Evolutionary conservation across 108 stramenopile genomes (phyloP).

Genomic region (Conticribra guillardii): DNA sequence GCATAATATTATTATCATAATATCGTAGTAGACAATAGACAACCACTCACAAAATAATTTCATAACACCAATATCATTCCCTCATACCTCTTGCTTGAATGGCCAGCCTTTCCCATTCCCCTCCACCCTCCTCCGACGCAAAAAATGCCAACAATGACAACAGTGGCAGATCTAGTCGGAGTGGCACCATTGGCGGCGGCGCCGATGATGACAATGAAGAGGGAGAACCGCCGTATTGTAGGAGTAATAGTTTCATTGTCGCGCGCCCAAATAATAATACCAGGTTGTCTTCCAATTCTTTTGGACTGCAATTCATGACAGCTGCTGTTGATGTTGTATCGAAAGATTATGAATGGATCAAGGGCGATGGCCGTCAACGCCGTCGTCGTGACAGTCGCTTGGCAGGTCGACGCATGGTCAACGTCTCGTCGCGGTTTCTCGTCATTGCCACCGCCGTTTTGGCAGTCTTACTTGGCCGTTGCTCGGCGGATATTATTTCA

Average conservation of each 20-base stretch:
- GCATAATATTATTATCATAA: neutral
- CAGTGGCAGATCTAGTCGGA: neutral
- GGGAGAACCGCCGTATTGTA: too few relatives aligned
- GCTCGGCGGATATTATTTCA: neutral
- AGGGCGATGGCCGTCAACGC: neutral
- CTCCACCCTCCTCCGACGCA: neutral
- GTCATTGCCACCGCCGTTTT: neutral
- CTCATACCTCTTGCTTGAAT: too few relatives aligned
- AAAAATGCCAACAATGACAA: neutral
- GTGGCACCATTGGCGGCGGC: neutral
- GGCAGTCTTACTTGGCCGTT: neutral
- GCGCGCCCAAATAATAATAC: neutral
- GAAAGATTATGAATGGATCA: too few relatives aligned
- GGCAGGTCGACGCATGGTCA: neutral
- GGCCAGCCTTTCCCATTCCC: neutral
- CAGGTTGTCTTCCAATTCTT: neutral
- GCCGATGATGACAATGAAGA: neutral
- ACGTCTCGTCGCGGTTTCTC: neutral
- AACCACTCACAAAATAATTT: neutral
- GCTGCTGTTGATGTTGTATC: neutral
- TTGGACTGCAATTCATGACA: neutral
- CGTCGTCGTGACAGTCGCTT: neutral
- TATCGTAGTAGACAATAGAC: neutral
- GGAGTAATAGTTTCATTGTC: too few relatives aligned
- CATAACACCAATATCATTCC: too few relatives aligned